Evolutionary conservation across 1,284 basidiomycete genomes (phyloP).

Genomic region (Malassezia arunalokei): DNA sequence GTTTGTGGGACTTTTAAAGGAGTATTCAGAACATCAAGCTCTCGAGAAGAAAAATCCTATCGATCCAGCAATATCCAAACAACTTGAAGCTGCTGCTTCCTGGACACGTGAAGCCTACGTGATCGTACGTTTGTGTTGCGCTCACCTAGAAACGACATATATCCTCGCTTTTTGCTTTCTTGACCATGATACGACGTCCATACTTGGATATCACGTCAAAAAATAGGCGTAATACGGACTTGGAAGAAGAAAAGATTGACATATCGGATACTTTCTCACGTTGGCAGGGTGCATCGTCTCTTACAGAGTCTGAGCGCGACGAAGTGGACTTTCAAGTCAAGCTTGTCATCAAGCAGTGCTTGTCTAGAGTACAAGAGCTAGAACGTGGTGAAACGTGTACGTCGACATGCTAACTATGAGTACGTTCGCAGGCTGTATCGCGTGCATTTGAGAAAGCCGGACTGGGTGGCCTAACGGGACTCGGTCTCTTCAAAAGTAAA

Average conservation of each 20-base stretch:
- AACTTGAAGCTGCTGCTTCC: conserved; percentile 1
- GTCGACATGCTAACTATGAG: conserved; percentile 31
- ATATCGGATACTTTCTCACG: conserved; percentile 19
- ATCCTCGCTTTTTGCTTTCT: conserved; percentile 7
- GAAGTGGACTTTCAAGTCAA: conserved; percentile 79
- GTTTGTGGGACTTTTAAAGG: neutral
- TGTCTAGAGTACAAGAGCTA: conserved; percentile 70
- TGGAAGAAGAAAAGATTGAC: neutral
- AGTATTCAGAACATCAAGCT: neutral
- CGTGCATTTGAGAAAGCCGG: neutral
- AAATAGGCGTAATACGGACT: neutral
- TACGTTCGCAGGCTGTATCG: conserved; percentile 7
- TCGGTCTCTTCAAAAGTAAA: neutral
- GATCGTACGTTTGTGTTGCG: conserved; percentile 3
- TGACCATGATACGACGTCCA: conserved; percentile 5
- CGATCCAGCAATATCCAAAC: conserved; percentile 1
- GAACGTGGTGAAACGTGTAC: conserved; percentile 70
- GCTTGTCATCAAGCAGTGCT: conserved; percentile 65
- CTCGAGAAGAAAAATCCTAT: neutral
- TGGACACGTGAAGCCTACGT: conserved; percentile 10
- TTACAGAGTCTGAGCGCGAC: conserved; percentile 73
- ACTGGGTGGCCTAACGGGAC: neutral
- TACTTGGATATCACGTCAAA: conserved; percentile 10
- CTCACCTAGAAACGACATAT: conserved; percentile 13
- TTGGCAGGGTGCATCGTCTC: conserved; percentile 51